Percentiles rank a stretch among this genome's conserved stretches.
phyloP scores from a whole-genome alignment of 768 basidiomycete genomes.

The Lactarius pseudohatsudake region DNA sequence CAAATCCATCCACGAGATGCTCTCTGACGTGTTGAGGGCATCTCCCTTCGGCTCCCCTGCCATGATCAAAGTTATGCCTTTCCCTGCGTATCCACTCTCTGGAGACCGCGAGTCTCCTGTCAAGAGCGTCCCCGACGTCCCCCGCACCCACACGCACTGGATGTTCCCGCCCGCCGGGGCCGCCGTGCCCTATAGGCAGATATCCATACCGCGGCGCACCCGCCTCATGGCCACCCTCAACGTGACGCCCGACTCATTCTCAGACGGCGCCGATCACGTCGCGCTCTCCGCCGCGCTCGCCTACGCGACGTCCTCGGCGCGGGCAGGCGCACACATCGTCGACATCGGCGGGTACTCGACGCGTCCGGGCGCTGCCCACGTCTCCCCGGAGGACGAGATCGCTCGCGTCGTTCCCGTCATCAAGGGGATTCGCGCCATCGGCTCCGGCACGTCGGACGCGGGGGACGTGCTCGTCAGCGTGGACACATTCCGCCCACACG shows the following conservation, averaged over 20 bases:
- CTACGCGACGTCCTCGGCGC: conserved; percentile 50
- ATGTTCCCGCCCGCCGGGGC: conserved; percentile 36
- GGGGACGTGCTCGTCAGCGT: conserved; percentile 63
- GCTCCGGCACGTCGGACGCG: conserved; percentile 6
- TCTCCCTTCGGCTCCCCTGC: conserved; percentile 39
- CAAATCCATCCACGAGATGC: conserved; percentile 47
- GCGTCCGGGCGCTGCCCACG: conserved; percentile 70
- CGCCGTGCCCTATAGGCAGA: conserved; percentile 19
- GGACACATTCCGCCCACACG: conserved; percentile 85
- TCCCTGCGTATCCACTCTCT: conserved; percentile 54
- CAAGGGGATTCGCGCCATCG: conserved; percentile 48
- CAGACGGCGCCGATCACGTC: conserved; percentile 71
- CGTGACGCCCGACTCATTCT: conserved; percentile 94
- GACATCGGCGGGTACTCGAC: conserved; percentile 97
- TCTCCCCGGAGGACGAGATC: conserved; percentile 69
- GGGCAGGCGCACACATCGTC: conserved; percentile 68
- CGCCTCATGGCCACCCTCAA: conserved; percentile 92
- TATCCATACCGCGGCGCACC: conserved; percentile 43
- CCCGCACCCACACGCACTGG: conserved; percentile 52
- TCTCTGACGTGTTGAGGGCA: conserved; percentile 42
- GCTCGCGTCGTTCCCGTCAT: conserved; percentile 73
- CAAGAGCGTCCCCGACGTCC: conserved; percentile 18
- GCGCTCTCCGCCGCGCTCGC: conserved; percentile 52
- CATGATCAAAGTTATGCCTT: conserved; percentile 75
- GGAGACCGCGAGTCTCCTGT: conserved; percentile 27